Conservation (phyloP, 176 grass and related monocot genomes). For the Areca catechu region DNA sequence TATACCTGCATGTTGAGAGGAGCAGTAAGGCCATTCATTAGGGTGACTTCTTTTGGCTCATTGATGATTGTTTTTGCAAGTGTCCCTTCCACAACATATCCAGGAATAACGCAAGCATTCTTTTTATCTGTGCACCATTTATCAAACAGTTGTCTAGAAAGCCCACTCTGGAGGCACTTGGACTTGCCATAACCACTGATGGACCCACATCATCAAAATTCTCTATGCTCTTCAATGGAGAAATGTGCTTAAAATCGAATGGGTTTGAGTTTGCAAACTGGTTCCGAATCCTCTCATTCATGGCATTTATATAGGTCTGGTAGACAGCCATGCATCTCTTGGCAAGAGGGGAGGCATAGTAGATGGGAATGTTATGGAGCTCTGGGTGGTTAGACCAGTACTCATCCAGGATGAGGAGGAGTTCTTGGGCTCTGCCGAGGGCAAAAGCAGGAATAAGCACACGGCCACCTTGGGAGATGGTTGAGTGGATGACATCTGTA, state of each 20-base stretch:
- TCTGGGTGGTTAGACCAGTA: constrained; percentile 89
- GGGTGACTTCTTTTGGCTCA: constrained; percentile 86
- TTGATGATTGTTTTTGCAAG: constrained; percentile 85
- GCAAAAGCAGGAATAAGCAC: constrained; percentile 93
- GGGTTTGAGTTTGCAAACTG: constrained; percentile 89
- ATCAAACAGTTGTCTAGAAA: constrained; percentile 89
- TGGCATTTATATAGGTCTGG: constrained; percentile 94
- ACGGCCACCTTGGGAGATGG: constrained; percentile 64
- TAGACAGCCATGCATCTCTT: constrained; percentile 97
- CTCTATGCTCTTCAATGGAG: constrained; percentile 82
- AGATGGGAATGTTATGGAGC: constrained; percentile 93
- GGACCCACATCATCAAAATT: constrained; percentile 90
- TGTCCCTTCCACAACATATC: constrained; percentile 90
- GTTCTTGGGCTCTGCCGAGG: constrained; percentile 85
- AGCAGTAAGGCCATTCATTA: constrained; percentile 79
- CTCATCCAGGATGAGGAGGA: constrained; percentile 88
- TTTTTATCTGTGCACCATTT: constrained; percentile 96
- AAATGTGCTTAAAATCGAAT: constrained; percentile 87
- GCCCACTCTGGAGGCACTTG: constrained; percentile 75
- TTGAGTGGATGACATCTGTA: constrained; percentile 77
- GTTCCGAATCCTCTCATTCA: constrained; percentile 94
- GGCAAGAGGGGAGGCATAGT: constrained; percentile 87
- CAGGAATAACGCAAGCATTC: constrained; percentile 85
- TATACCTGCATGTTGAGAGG: constrained; percentile 89
- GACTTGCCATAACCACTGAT: constrained; percentile 89